Base-by-base conservation (phyloP, 1,284 basidiomycete genomes). In the Ustilago vetiveriae region DNA sequence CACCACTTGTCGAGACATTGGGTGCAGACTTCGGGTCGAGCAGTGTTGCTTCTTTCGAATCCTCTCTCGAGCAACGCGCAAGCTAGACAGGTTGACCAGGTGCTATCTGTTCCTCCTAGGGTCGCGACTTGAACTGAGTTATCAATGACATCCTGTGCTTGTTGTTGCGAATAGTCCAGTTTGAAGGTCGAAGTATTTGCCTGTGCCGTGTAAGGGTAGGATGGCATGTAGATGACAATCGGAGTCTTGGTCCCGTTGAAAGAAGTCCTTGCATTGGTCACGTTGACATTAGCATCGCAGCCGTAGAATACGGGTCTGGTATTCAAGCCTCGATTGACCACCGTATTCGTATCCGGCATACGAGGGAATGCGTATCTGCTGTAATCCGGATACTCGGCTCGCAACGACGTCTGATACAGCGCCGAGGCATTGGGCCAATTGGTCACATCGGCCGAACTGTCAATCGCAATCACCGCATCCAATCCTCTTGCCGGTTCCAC, bases 281-380 rank as follows among this genome's bases (percentile, higher is more conserved):
- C 72, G 55, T 76, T 79, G 38, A 80, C 81, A 57, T 83, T 82
- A 3, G 83, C 79, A 32, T 78, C 82, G 75, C 90, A 91, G 1
- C 90, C 90, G 82, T 91, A 92, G 82, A 92, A 91, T 0, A 88
- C 88, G 6, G 90, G 87, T 17, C 90, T 86, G 35, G 85, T 84
- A 78, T 88, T 89, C 10, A 89, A 84, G 14, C 90, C 90, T 8
- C 85, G 86, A 13, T 84, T 82, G 43, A 90, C 76, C 74, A 90
- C 90, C 6, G 85, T 86, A 14, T 85, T 83, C 6, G 80, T 77
- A 11, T 76, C 73, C 0, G 85, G 85, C n/a, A 86, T 82, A 16
- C 73, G 47, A 1, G 84, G 84, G 78, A 85, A 84, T 7, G 81
- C 64, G 52, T 83, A 76, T 13, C 67, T 58, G 52, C 21, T 37